Percentiles rank a stretch among this genome's conserved stretches.
Conservation (phyloP, 192 early-diverging fungal genomes). For the Coemansia asiatica region DNA sequence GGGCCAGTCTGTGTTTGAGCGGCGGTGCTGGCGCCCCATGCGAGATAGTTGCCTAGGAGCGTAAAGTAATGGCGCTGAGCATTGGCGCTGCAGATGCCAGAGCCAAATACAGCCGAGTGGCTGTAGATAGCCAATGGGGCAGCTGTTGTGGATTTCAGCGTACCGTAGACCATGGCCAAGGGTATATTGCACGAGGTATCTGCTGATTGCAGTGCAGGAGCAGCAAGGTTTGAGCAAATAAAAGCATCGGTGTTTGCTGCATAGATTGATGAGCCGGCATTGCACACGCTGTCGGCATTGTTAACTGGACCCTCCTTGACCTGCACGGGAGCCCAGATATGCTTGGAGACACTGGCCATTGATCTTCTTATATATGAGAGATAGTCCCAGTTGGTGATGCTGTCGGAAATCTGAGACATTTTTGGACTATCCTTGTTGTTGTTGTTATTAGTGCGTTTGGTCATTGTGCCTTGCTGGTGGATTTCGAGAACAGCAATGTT, state of each 20-base stretch:
- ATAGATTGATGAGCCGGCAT: constrained; percentile 26
- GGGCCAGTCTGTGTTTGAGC: background rate
- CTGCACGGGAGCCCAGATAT: constrained; percentile 17
- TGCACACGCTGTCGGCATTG: constrained; percentile 17
- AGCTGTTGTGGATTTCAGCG: constrained; percentile 5
- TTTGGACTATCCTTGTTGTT: background rate
- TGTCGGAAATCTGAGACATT: background rate
- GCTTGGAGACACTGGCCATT: constrained; percentile 4
- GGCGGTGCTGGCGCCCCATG: constrained; percentile 24
- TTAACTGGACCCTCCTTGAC: background rate
- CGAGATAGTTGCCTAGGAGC: constrained; percentile 29
- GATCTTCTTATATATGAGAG: background rate
- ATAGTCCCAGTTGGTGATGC: background rate
- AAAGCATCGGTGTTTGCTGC: constrained; percentile 30
- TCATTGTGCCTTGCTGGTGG: background rate
- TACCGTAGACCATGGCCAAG: constrained; percentile 30
- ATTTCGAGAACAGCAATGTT: constrained; percentile 37
- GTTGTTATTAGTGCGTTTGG: constrained; percentile 1
- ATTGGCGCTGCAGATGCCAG: constrained; percentile 22
- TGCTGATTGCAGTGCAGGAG: constrained; percentile 9
- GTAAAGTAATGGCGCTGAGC: constrained; percentile 36
- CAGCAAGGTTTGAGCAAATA: constrained; percentile 23
- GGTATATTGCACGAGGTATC: constrained; percentile 24
- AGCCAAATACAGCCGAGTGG: constrained; percentile 43
- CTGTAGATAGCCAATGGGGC: constrained; percentile 40